phyloP scores from a whole-genome alignment of 2,329 filamentous ascomycete species.

The Phyllosticta citribraziliensis region DNA sequence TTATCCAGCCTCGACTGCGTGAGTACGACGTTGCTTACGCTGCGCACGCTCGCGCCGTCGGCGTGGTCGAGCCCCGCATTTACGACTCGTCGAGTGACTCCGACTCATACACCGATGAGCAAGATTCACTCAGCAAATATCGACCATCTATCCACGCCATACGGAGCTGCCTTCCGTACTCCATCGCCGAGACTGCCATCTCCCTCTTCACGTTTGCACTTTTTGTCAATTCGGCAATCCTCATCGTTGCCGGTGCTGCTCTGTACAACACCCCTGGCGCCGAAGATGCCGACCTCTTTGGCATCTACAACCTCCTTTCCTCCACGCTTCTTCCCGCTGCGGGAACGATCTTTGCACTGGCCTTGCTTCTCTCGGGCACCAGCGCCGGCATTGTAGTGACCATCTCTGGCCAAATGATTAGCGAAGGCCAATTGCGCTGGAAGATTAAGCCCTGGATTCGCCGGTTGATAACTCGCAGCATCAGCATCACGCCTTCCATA shows the following conservation, averaged over 20 bases:
- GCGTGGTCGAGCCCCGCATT: not conserved
- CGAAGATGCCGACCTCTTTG: slow-evolving; percentile 66
- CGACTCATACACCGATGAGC: slow-evolving; percentile 27
- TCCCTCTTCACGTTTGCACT: slow-evolving; percentile 75
- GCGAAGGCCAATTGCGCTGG: slow-evolving; percentile 73
- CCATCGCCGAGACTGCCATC: slow-evolving; percentile 58
- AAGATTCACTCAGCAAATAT: slow-evolving; percentile 50
- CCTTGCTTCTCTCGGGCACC: slow-evolving; percentile 68
- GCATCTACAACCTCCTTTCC: slow-evolving; percentile 65
- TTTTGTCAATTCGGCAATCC: slow-evolving; percentile 74
- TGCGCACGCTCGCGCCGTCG: not conserved
- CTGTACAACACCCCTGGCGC: slow-evolving; percentile 45
- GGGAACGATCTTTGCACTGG: slow-evolving; percentile 75
- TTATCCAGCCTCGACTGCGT: slow-evolving; percentile 42
- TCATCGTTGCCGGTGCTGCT: slow-evolving; percentile 71
- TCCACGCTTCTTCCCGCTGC: slow-evolving; percentile 61
- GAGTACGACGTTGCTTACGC: slow-evolving; percentile 21
- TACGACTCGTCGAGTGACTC: slow-evolving; percentile 9
- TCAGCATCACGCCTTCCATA: slow-evolving; percentile 74
- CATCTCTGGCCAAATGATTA: slow-evolving; percentile 82
- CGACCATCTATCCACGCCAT: slow-evolving; percentile 65
- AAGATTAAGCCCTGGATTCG: slow-evolving; percentile 67
- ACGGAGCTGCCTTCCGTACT: slow-evolving; percentile 61
- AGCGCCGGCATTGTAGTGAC: slow-evolving; percentile 83
- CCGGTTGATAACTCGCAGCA: slow-evolving; percentile 63